Conservation (phyloP, 441 rosid species). For the Geranium incanum region DNA sequence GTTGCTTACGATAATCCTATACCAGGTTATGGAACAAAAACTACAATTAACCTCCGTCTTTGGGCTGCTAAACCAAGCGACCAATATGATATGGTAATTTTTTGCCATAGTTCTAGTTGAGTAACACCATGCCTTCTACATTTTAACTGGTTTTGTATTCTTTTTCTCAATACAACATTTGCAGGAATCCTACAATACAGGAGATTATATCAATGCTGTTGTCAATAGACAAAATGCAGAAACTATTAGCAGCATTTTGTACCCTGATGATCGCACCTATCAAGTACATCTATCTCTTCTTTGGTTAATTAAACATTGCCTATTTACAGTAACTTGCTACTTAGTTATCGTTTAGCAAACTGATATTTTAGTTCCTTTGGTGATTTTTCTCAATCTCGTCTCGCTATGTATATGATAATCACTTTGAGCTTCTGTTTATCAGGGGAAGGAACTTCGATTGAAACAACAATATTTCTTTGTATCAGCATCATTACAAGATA, state of each 20-base stretch:
- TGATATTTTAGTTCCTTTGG: not conserved
- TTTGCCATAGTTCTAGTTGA: not conserved
- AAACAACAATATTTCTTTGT: conserved; percentile 53
- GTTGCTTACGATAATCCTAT: conserved; percentile 55
- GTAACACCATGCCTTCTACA: conserved; percentile 1
- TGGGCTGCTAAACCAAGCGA: conserved; percentile 61
- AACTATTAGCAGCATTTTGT: conserved; percentile 43
- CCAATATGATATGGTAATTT: conserved; percentile 39
- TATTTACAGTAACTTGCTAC: not conserved
- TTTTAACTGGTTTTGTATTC: not conserved
- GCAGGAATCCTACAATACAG: conserved; percentile 42
- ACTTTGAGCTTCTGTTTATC: conserved; percentile 21
- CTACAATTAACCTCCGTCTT: conserved; percentile 47
- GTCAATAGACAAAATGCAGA: conserved; percentile 45
- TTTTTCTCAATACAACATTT: conserved; percentile 6
- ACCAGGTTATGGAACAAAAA: conserved; percentile 53
- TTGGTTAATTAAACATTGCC: conserved; percentile 17
- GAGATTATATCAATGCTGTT: conserved; percentile 49
- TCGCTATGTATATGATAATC: conserved; percentile 1
- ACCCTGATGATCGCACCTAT: conserved; percentile 50
- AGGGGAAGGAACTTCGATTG: conserved; percentile 53
- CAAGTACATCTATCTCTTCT: conserved; percentile 33
- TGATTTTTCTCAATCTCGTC: not conserved
- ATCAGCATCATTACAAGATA: conserved; percentile 51
- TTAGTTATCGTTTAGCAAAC: not conserved